phyloP scores from a whole-genome alignment of 208 protist genomes.

The Polymyxa betae region DNA sequence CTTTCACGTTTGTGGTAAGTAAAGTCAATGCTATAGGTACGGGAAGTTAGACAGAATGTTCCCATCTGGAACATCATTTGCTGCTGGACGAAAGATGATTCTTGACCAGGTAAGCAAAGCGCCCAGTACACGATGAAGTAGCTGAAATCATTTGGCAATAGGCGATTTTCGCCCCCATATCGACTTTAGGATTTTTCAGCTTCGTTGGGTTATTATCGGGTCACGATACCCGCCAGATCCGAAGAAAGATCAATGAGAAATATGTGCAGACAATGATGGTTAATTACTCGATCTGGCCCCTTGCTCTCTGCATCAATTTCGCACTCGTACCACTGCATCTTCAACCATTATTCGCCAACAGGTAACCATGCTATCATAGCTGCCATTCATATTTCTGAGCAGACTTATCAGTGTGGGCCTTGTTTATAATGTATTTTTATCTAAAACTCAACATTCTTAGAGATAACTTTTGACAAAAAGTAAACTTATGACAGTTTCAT shows the following conservation, averaged over 20 bases:
- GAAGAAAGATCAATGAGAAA: background rate
- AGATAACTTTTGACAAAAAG: too few species aligned
- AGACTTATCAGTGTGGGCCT: background rate
- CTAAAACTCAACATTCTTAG: background rate
- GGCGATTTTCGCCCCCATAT: background rate
- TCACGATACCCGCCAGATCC: background rate
- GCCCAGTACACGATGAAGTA: background rate
- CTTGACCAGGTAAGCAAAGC: background rate
- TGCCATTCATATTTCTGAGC: background rate
- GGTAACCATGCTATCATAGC: background rate
- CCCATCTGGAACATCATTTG: background rate
- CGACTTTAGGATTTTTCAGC: background rate
- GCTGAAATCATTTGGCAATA: background rate
- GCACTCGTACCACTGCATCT: background rate
- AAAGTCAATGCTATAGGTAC: background rate
- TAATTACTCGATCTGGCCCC: slow-evolving; percentile 18
- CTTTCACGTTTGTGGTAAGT: background rate
- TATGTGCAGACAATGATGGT: slow-evolving; percentile 3
- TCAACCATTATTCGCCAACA: slow-evolving; percentile 15
- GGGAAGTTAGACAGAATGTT: background rate
- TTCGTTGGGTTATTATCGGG: background rate
- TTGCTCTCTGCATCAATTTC: slow-evolving; percentile 9
- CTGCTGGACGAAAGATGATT: background rate
- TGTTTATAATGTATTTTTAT: background rate
- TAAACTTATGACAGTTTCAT: too few species aligned